Evolutionary conservation across 78 protist species (phyloP).

Genomic region (Protostelium mycophagum): DNA sequence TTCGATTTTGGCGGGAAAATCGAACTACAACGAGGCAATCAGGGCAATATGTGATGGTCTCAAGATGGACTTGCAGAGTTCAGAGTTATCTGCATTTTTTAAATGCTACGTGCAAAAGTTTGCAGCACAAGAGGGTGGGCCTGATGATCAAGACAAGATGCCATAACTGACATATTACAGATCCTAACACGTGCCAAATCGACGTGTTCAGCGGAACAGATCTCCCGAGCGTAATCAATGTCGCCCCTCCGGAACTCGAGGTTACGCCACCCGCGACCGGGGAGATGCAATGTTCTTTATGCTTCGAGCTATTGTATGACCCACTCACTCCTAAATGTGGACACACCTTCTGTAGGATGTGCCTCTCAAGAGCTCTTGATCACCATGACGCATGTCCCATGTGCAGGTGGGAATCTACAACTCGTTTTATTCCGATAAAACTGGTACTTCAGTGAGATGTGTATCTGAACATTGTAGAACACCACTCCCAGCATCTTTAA

Average conservation of each 20-base stretch:
- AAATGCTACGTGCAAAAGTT: not conserved
- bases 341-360: slow-evolving; percentile 23
- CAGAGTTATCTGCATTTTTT: not conserved
- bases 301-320: slow-evolving; percentile 9
- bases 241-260: not conserved
- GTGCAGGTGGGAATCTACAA: slow-evolving; percentile 10
- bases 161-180: not conserved
- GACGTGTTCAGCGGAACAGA: not conserved
- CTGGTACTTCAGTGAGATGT: not conserved
- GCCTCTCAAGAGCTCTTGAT: slow-evolving; percentile 20
- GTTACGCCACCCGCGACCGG: not conserved
- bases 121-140: not conserved
- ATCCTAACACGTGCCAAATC: not conserved
- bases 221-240: not conserved
- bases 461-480: too few species aligned
- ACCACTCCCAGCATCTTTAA: not conserved
- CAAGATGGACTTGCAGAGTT: not conserved
- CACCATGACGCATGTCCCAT: slow-evolving; percentile 12
- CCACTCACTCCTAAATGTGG: slow-evolving; percentile 38
- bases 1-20: not conserved
- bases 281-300: slow-evolving; percentile 22
- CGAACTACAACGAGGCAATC: not conserved
- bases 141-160: not conserved
- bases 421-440: not conserved
- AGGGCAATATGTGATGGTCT: not conserved